These are phyloP conservation scores for Auriculariales sp. DNA, from an alignment of 768 basidiomycete species.

Conservation along the genomic window DNA sequence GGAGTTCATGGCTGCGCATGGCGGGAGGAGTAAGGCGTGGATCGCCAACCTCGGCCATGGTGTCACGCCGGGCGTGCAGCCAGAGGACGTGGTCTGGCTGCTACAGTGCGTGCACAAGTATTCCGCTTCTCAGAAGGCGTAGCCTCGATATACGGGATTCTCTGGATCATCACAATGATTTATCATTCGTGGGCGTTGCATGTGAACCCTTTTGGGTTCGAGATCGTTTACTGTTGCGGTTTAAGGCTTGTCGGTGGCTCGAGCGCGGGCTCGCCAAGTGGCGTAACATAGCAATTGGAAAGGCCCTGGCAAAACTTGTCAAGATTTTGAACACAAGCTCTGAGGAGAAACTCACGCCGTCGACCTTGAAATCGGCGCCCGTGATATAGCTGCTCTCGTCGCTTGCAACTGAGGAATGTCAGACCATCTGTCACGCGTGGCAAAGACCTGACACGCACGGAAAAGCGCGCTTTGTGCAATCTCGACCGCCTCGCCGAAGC, in stretches of 20 bases:
- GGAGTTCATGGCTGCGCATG: slow-evolving; percentile 46
- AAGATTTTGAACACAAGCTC: not conserved
- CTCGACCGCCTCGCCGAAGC: slow-evolving; percentile 95
- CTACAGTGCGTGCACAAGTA: slow-evolving; percentile 81
- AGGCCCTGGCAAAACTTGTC: slow-evolving; percentile 86
- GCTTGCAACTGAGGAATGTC: slow-evolving; percentile 49
- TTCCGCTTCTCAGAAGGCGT: slow-evolving; percentile 22
- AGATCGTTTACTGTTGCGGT: not conserved
- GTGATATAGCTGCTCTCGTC: slow-evolving; percentile 96
- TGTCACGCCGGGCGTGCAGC: slow-evolving; percentile 89
- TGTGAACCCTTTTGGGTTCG: too few relatives aligned
- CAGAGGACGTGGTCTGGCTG: slow-evolving; percentile 85
- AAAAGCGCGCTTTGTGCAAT: slow-evolving; percentile 87
- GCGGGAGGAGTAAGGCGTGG: slow-evolving; percentile 53
- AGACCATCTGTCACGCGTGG: not conserved
- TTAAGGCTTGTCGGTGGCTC: slow-evolving; percentile 57
- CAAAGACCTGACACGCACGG: slow-evolving; percentile 38
- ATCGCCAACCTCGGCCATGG: slow-evolving; percentile 96
- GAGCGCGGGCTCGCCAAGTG: slow-evolving; percentile 60
- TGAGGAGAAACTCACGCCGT: slow-evolving; percentile 34
- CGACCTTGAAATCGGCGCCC: too few relatives aligned
- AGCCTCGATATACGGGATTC: not conserved
- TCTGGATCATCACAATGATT: not conserved
- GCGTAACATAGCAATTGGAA: slow-evolving; percentile 83
- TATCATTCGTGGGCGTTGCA: too few relatives aligned